phyloP scores from a whole-genome alignment of 768 basidiomycete genomes.

The Hypsizygus marmoreus region DNA sequence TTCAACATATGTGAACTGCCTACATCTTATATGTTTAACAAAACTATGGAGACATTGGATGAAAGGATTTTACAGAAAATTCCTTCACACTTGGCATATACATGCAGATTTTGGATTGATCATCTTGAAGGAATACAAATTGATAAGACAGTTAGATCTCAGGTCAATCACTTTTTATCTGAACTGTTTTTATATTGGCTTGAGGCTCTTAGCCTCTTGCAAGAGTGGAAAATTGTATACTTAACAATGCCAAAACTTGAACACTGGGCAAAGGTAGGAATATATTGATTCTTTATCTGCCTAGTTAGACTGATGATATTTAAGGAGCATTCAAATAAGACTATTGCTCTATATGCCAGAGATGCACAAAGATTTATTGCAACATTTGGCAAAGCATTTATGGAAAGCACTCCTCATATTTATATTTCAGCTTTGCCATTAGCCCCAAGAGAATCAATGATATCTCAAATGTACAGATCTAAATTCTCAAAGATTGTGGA shows the following conservation, averaged over 20 bases:
- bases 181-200: background rate
- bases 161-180: background rate
- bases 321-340: background rate
- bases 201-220: background rate
- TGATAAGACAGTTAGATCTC: background rate
- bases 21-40: background rate
- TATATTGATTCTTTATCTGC: too few species aligned
- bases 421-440: slow-evolving; percentile 1
- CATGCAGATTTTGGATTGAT: background rate
- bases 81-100: background rate
- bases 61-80: background rate
- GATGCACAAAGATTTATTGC: background rate
- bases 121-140: background rate
- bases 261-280: background rate
- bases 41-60: background rate
- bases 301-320: background rate
- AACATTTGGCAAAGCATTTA: background rate
- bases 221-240: background rate
- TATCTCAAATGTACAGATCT: background rate
- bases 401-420: background rate
- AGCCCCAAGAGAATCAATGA: background rate
- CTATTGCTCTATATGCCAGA: too few species aligned
- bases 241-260: background rate
- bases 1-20: slow-evolving; percentile 1
- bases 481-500: background rate